Percentiles rank a stretch among this genome's conserved stretches.
phyloP scores from a whole-genome alignment of 371 early-diverging fungal species.

The Sporodiniella umbellata region DNA sequence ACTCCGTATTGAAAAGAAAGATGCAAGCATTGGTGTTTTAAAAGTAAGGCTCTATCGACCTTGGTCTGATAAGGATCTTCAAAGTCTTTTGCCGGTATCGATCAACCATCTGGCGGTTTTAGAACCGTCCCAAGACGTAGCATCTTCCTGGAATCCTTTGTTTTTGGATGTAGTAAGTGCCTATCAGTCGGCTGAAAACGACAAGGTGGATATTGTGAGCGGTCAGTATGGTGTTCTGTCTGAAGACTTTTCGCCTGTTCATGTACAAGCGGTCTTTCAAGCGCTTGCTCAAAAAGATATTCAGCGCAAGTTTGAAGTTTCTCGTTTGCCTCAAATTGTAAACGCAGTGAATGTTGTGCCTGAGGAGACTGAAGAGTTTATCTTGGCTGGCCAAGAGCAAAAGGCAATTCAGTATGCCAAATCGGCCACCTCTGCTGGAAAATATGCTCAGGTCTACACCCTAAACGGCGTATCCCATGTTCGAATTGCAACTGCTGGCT shows the following conservation, averaged over 20 bases:
- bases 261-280: slow-evolving; percentile 45
- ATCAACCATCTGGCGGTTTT: slow-evolving; percentile 62
- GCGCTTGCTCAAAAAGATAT: slow-evolving; percentile 10
- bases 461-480: slow-evolving; percentile 25
- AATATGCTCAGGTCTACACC: slow-evolving; percentile 29
- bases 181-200: slow-evolving; percentile 52
- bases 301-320: slow-evolving; percentile 37
- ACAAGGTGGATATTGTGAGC: slow-evolving; percentile 46
- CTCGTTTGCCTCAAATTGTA: slow-evolving; percentile 14
- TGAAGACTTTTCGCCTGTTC: slow-evolving; percentile 37
- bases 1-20: slow-evolving; percentile 13
- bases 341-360: slow-evolving; percentile 1
- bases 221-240: slow-evolving; percentile 53
- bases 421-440: slow-evolving; percentile 9
- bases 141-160: slow-evolving; percentile 72
- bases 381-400: slow-evolving; percentile 24
- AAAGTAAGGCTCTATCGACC: slow-evolving; percentile 69
- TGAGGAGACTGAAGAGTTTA: slow-evolving; percentile 11
- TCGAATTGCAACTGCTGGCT: slow-evolving; percentile 18
- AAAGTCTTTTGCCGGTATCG: slow-evolving; percentile 52
- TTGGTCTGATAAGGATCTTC: slow-evolving; percentile 54
- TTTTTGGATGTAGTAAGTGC: slow-evolving; percentile 75
- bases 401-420: slow-evolving; percentile 21
- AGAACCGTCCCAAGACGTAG: slow-evolving; percentile 63
- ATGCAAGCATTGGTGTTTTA: slow-evolving; percentile 53